Conservation (phyloP, 768 basidiomycete genomes). For the Tulasnella sp. region DNA sequence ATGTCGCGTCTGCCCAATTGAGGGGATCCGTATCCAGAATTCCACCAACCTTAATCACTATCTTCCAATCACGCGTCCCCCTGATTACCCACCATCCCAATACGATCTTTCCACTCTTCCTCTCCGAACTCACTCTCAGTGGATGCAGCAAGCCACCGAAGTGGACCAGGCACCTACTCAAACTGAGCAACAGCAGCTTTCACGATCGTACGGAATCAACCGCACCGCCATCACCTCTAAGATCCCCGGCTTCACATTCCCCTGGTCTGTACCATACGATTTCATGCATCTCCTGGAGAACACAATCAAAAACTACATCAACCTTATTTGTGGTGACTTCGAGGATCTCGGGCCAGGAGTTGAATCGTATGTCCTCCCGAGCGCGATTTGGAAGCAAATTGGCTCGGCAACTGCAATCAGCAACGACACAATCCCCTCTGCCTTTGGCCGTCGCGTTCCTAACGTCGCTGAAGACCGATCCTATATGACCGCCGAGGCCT, state of each 20-base stretch:
- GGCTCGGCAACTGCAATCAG: neutral
- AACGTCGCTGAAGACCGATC: neutral
- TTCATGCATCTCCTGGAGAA: slow-evolving; percentile 60
- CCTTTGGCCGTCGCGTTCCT: slow-evolving; percentile 12
- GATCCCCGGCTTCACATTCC: slow-evolving; percentile 46
- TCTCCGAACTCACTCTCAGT: neutral
- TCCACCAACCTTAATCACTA: slow-evolving; percentile 38
- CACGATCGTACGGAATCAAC: slow-evolving; percentile 46
- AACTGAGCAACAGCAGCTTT: slow-evolving; percentile 32
- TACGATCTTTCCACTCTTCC: neutral
- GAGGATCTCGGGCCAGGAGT: slow-evolving; percentile 47
- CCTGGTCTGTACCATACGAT: slow-evolving; percentile 50
- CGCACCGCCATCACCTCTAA: slow-evolving; percentile 44
- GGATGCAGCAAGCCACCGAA: neutral
- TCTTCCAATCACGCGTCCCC: slow-evolving; percentile 38
- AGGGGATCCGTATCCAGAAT: slow-evolving; percentile 38
- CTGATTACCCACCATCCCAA: neutral
- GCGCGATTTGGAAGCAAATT: slow-evolving; percentile 7
- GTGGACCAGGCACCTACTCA: slow-evolving; percentile 22
- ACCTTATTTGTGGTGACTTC: slow-evolving; percentile 49
- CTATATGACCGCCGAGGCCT: slow-evolving; percentile 13
- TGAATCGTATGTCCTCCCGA: slow-evolving; percentile 29
- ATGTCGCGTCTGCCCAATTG: slow-evolving; percentile 49
- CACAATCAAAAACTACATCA: slow-evolving; percentile 48
- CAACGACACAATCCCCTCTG: slow-evolving; percentile 7